phyloP scores from a whole-genome alignment of 352 stramenopile genomes.

The Pythium brassicae region DNA sequence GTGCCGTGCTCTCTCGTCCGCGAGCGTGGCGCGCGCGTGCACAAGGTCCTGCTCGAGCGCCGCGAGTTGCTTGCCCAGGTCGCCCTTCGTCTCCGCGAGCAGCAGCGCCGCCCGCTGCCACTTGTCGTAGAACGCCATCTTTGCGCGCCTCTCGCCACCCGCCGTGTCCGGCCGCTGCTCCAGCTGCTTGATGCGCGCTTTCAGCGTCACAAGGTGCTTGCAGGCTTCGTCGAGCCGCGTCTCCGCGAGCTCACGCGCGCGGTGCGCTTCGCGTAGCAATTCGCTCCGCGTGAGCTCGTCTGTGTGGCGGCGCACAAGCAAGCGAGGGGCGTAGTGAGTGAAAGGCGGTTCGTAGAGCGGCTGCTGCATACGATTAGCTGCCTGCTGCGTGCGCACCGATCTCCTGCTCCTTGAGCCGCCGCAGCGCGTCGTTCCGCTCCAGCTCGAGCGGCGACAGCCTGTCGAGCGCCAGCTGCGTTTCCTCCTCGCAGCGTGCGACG shows the following conservation, averaged over 20 bases:
- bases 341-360: no score
- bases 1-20: slow-evolving; percentile 11
- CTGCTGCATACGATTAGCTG: no score
- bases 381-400: slow-evolving; percentile 2
- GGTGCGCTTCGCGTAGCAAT: slow-evolving; percentile 9
- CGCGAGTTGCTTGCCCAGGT: slow-evolving; percentile 16
- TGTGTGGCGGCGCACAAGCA: neutral
- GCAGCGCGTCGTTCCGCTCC: slow-evolving; percentile 25
- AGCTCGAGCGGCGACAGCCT: slow-evolving; percentile 32
- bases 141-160: slow-evolving; percentile 12
- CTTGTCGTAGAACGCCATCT: slow-evolving; percentile 14
- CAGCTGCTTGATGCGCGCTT: slow-evolving; percentile 21
- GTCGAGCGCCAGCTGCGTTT: slow-evolving; percentile 25
- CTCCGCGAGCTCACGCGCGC: slow-evolving; percentile 16
- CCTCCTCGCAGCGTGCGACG: slow-evolving; percentile 13
- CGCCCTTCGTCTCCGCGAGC: slow-evolving; percentile 21
- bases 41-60: slow-evolving; percentile 26
- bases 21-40: slow-evolving; percentile 10
- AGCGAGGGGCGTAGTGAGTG: neutral
- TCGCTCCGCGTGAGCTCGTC: slow-evolving; percentile 9
- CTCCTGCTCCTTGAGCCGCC: slow-evolving; percentile 26
- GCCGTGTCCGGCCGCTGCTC: slow-evolving; percentile 16
- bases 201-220: slow-evolving; percentile 41
- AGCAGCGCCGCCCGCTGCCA: slow-evolving; percentile 22
- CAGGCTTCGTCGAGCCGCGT: slow-evolving; percentile 30